Conservation (phyloP, 1,284 basidiomycete species). For the Grifola frondosa region DNA sequence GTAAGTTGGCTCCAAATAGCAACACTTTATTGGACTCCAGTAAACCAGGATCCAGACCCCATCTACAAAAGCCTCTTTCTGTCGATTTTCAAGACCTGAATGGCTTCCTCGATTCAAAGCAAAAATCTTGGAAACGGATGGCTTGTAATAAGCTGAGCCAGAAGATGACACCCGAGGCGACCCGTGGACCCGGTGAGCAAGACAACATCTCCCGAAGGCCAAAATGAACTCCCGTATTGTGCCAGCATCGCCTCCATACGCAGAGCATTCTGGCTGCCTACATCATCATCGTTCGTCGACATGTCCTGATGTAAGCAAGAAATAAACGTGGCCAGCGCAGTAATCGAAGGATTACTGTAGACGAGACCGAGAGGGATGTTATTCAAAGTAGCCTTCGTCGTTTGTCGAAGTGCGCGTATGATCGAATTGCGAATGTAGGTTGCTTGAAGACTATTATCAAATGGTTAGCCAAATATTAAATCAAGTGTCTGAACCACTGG, state of each 20-base stretch:
- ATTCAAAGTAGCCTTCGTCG: conserved; percentile 6
- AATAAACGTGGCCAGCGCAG: conserved; percentile 25
- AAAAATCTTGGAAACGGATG: conserved; percentile 28
- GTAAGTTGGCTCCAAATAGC: conserved; percentile 15
- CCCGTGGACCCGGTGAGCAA: conserved; percentile 30
- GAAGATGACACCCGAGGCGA: conserved; percentile 23
- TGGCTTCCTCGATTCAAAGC: conserved; percentile 32
- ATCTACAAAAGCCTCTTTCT: conserved; percentile 27
- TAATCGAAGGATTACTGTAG: conserved; percentile 36
- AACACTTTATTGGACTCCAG: conserved; percentile 9
- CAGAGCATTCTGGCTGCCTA: too few relatives aligned
- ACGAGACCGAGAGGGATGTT: conserved; percentile 32
- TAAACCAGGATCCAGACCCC: conserved; percentile 16
- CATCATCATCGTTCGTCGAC: too few relatives aligned
- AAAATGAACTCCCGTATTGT: too few relatives aligned
- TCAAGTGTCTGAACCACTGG: conserved; percentile 1
- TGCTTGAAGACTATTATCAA: conserved; percentile 28
- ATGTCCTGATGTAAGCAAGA: too few relatives aligned
- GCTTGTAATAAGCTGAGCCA: conserved; percentile 23
- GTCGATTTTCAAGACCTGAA: conserved; percentile 24
- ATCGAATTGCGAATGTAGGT: conserved; percentile 36
- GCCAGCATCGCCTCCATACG: too few relatives aligned
- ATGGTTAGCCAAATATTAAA: not conserved
- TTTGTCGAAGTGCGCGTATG: conserved; percentile 23
- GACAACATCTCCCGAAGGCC: conserved; percentile 27